Evolutionary conservation across 805 yeast species (phyloP).

Genomic region (Saturnispora quitensis): DNA sequence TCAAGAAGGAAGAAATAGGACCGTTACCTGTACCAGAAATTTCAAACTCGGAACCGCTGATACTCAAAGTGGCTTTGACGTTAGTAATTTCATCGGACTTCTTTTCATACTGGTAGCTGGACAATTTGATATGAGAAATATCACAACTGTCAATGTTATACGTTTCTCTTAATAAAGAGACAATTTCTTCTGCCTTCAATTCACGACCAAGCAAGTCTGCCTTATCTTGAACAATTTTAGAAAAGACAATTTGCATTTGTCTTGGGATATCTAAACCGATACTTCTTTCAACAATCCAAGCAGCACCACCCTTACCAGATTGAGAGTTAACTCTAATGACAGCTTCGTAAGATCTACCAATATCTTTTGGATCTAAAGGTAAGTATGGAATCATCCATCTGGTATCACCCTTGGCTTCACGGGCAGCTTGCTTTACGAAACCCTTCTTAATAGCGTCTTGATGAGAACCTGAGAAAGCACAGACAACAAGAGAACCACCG

Average conservation of each 20-base stretch:
- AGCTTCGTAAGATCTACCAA: conserved; percentile 75
- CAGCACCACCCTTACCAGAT: conserved; percentile 86
- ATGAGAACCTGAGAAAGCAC: conserved; percentile 61
- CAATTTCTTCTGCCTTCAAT: conserved; percentile 58
- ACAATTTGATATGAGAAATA: conserved; percentile 27
- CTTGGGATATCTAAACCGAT: conserved; percentile 70
- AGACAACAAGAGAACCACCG: conserved; percentile 69
- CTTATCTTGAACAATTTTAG: conserved; percentile 49
- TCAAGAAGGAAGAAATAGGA: conserved; percentile 65
- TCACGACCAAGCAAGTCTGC: conserved; percentile 67
- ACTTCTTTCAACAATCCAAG: conserved; percentile 67
- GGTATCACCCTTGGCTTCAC: conserved; percentile 39
- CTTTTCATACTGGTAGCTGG: conserved; percentile 34
- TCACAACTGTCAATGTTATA: conserved; percentile 41
- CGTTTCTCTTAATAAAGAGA: conserved; percentile 42
- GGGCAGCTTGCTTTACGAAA: conserved; percentile 39
- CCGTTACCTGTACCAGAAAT: conserved; percentile 65
- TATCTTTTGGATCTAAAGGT: conserved; percentile 74
- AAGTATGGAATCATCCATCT: conserved; percentile 68
- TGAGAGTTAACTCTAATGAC: conserved; percentile 78
- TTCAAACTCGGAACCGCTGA: conserved; percentile 26
- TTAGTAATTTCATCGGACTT: conserved; percentile 33
- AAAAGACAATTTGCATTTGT: conserved; percentile 58
- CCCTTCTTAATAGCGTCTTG: conserved; percentile 32
- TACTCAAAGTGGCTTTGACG: conserved; percentile 33